Conservation (phyloP, 1,139 yeast genomes). For the Geotrichum fermentans region DNA sequence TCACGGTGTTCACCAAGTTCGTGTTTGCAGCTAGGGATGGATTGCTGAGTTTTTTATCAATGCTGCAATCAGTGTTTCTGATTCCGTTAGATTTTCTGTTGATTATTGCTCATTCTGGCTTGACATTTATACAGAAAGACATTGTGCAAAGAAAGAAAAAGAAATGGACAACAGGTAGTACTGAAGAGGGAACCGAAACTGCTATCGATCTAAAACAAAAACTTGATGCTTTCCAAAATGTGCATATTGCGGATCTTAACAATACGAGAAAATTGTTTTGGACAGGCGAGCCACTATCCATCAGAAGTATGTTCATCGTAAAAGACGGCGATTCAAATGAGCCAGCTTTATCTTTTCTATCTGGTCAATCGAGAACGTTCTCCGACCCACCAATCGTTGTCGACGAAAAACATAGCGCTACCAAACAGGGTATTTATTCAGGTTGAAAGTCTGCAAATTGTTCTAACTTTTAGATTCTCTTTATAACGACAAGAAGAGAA, state of each 20-base stretch:
- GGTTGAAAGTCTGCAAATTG: too few relatives aligned
- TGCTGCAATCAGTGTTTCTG: neutral
- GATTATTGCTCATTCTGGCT: neutral
- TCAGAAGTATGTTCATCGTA: neutral
- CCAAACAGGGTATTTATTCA: too few relatives aligned
- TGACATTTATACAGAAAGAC: neutral
- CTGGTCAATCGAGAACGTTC: too few relatives aligned
- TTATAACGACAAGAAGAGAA: constrained; percentile 2
- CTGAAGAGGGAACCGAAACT: neutral
- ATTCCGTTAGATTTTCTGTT: constrained; percentile 2
- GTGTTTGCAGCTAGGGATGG: constrained; percentile 1
- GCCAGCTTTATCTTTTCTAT: neutral
- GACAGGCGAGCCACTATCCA: constrained; percentile 3
- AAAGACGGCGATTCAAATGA: neutral
- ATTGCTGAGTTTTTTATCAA: neutral
- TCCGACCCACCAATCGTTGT: too few relatives aligned
- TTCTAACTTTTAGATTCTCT: neutral
- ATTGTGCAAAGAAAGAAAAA: neutral
- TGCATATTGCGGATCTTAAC: neutral
- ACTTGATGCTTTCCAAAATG: neutral
- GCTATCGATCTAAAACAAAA: neutral
- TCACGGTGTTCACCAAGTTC: neutral
- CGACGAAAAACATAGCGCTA: too few relatives aligned
- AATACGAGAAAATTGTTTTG: neutral
- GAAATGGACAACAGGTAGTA: neutral